Evolutionary conservation across 1,284 basidiomycete genomes (phyloP), one percentile per base, ranked within the genome.

Genomic region (Trichosporon faecale): DNA sequence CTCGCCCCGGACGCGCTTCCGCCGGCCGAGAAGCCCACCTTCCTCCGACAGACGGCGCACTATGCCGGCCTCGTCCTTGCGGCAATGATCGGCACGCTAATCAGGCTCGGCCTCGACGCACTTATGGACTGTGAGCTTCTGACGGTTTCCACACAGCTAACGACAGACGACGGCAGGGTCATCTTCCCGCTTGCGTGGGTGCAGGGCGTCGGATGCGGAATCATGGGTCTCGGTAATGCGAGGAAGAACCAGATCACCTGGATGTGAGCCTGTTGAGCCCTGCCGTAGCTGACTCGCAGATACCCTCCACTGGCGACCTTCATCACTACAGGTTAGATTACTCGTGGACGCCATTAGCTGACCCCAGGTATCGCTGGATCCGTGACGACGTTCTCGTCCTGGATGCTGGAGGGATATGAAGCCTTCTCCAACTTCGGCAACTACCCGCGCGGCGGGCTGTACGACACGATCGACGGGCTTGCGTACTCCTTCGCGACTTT

Each of bases 351-450:
- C 37, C 67, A 49, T 67, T 11, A 35, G 44, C 70, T 44, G 25
- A 69, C 57, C 21, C 21, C 71, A 92, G 95, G 95, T 3, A 93
- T 97, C 80, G 98, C 96, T 78, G 97, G 96, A 1, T 96, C 93
- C 4, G 84, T 98, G 74, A 99, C 97, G 3, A 98, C 95, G 0
- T 99, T 98, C 84, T 97, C 95, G 3, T 88, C 90, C 18, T 99
- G 97, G 96, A 94, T 98, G 83, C 79, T 94, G 8, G 91, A 94
- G 73, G 85, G 94, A 0, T 99, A 96, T 79, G 84, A 88, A 65
- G 91, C 94, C 0, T 99, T 95, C 88, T 87, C 91, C 0, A 92
- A 98, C 80, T 84, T 87, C 18, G 82, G 85, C 16, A 83, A 86
- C 14, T 88, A 85, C 67, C 78, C 86, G 70, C 88, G 92, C 64